A percentile compares a stretch with the other conserved stretches of the same genome.
phyloP scores from a whole-genome alignment of 2,329 filamentous ascomycete genomes.

The Cadophora gregata region DNA sequence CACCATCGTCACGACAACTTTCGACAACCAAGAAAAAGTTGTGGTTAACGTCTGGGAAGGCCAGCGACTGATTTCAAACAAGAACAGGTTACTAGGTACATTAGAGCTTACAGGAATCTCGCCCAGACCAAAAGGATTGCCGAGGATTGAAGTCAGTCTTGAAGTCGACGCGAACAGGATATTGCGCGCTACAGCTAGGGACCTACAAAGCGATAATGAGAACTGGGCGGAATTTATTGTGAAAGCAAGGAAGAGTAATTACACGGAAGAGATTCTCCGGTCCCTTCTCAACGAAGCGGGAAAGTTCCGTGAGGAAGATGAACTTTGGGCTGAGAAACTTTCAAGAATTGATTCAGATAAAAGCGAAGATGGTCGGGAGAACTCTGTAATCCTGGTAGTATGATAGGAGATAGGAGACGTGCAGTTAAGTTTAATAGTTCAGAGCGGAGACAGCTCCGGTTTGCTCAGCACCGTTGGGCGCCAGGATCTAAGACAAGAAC shows the following conservation, averaged over 20 bases:
- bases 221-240: background rate
- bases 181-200: background rate
- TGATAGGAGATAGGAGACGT: background rate
- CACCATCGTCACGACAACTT: background rate
- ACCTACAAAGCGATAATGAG: background rate
- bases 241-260: background rate
- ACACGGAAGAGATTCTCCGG: background rate
- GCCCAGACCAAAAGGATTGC: background rate
- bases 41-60: slow-evolving; percentile 8
- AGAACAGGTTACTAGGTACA: background rate
- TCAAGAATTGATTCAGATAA: background rate
- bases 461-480: no score
- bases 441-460: background rate
- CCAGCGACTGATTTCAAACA: background rate
- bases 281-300: background rate
- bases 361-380: background rate
- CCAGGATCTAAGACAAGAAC: background rate
- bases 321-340: background rate
- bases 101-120: background rate
- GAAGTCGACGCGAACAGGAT: background rate
- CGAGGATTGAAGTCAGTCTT: background rate
- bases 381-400: background rate
- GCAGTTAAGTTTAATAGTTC: background rate
- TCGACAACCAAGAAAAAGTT: background rate
- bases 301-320: background rate